Evolutionary conservation across 140 eudicot species (phyloP).

Genomic region (Cichorium intybus): DNA sequence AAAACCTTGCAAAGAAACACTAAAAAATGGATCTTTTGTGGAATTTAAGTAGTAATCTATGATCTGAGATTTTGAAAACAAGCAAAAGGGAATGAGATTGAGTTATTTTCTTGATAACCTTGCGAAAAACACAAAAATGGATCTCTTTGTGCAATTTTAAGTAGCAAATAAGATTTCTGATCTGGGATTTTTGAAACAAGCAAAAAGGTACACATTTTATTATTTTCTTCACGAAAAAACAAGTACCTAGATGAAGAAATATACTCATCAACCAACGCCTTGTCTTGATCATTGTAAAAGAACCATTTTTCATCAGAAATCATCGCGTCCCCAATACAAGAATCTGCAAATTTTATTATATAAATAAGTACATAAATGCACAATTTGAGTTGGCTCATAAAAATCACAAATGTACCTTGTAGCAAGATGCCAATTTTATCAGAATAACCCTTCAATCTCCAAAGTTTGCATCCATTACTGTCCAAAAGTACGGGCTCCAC

Average conservation of each 20-base stretch:
- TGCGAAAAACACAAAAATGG: not conserved
- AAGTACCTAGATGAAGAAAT: conserved; percentile 35
- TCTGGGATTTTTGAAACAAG: not conserved
- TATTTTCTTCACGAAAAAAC: not conserved
- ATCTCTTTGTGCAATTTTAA: not conserved
- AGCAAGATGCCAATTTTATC: conserved; percentile 30
- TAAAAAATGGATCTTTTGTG: not conserved
- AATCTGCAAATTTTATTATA: conserved; percentile 28
- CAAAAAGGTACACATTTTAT: not conserved
- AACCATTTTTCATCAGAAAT: conserved; percentile 42
- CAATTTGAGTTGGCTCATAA: not conserved
- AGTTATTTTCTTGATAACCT: not conserved
- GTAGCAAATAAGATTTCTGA: too few species aligned
- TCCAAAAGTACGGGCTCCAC: conserved; percentile 41
- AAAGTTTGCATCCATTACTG: conserved; percentile 42
- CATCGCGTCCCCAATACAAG: conserved; percentile 19
- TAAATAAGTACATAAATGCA: not conserved
- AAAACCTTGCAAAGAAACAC: not conserved
- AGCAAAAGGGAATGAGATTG: conserved; percentile 5
- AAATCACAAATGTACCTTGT: conserved; percentile 40
- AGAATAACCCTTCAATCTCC: conserved; percentile 45
- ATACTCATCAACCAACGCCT: conserved; percentile 32
- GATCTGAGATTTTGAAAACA: not conserved
- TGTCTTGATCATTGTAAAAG: conserved; percentile 37
- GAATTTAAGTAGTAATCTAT: conserved; percentile 4